Evolutionary conservation across 2,329 filamentous ascomycete genomes (phyloP).

Genomic region (Pseudocercospora macadamiae): DNA sequence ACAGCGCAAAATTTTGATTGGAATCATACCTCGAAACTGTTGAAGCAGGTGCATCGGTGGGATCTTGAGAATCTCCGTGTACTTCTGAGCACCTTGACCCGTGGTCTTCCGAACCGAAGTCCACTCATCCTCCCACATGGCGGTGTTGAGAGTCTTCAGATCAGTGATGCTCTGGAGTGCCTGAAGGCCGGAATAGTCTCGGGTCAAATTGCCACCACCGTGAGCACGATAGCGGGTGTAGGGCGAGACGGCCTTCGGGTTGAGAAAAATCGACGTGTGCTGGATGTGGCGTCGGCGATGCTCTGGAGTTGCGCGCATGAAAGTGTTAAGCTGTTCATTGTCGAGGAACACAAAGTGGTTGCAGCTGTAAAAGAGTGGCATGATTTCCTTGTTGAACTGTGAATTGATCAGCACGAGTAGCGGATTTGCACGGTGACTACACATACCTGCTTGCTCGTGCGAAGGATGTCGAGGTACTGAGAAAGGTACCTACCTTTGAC

Average conservation of each 20-base stretch:
- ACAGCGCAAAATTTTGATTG: no score
- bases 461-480: not conserved
- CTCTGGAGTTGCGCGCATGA: not conserved
- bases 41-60: not conserved
- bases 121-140: slow-evolving; percentile 5
- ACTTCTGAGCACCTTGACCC: not conserved
- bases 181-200: not conserved
- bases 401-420: not conserved
- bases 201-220: not conserved
- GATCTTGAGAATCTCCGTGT: not conserved
- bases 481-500: not conserved
- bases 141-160: not conserved
- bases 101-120: not conserved
- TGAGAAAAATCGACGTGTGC: not conserved
- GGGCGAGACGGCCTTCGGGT: not conserved
- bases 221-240: no score
- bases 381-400: not conserved
- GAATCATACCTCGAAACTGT: not conserved
- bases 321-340: not conserved
- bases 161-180: not conserved
- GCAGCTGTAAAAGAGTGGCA: not conserved
- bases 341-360: not conserved
- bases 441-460: not conserved
- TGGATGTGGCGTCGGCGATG: not conserved
- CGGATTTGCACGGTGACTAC: not conserved